Percentiles rank a stretch among this genome's conserved stretches.
Conservation (phyloP, 352 stramenopile species). For the Globisporangium orthogonon region DNA sequence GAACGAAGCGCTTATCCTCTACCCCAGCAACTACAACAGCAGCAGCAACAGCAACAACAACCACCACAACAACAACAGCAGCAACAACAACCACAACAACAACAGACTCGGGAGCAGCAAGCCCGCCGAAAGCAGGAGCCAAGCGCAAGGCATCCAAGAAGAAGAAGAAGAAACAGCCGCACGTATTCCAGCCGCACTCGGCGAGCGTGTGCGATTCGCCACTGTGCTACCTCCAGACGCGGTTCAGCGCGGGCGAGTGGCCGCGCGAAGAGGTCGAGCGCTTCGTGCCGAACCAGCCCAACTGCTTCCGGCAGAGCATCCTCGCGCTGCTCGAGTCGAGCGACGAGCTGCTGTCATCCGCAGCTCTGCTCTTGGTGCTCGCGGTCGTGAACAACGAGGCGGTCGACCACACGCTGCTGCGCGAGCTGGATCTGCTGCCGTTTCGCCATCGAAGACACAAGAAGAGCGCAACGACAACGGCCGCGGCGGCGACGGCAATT, state of each 20-base stretch:
- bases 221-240: slow-evolving; percentile 74
- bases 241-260: slow-evolving; percentile 75
- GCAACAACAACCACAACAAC: slow-evolving; percentile 7
- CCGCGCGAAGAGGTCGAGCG: slow-evolving; percentile 58
- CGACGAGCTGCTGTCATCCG: slow-evolving; percentile 58
- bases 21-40: slow-evolving; percentile 1
- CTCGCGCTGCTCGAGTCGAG: slow-evolving; percentile 53
- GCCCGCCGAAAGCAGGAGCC: not conserved
- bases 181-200: slow-evolving; percentile 57
- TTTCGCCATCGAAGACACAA: slow-evolving; percentile 30
- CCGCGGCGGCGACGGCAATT: not conserved
- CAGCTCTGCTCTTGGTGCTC: slow-evolving; percentile 50
- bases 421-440: slow-evolving; percentile 53
- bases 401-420: slow-evolving; percentile 55
- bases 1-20: not conserved
- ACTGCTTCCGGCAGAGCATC: slow-evolving; percentile 60
- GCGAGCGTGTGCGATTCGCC: slow-evolving; percentile 42
- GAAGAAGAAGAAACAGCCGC: slow-evolving; percentile 12
- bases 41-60: slow-evolving; percentile 9
- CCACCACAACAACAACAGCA: no score
- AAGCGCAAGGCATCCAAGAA: slow-evolving; percentile 18
- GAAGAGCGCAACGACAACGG: not conserved
- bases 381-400: slow-evolving; percentile 58
- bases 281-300: slow-evolving; percentile 31
- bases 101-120: slow-evolving; percentile 1